phyloP scores from a whole-genome alignment of 83 land plant genomes.

The Thuja plicata region DNA sequence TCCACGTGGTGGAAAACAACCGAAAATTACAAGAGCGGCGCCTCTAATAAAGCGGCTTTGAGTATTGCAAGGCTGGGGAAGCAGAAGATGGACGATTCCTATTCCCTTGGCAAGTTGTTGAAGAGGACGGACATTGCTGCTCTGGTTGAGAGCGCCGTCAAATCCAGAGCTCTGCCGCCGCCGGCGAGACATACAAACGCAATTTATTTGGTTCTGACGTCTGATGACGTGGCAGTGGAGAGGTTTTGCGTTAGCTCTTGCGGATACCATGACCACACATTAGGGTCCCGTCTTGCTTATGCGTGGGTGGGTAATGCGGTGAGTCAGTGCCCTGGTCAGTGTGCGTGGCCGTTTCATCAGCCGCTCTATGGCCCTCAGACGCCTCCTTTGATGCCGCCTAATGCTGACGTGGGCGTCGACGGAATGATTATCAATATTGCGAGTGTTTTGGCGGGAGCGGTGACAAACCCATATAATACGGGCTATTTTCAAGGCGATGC shows the following conservation, averaged over 20 bases:
- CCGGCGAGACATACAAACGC: not conserved
- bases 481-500: constrained; percentile 43
- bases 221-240: constrained; percentile 11
- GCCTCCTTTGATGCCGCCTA: constrained; percentile 8
- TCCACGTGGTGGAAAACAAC: constrained; percentile 15
- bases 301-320: constrained; percentile 21
- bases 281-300: not conserved
- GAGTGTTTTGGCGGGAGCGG: constrained; percentile 13
- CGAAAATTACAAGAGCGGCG: not conserved
- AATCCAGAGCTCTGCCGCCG: not conserved
- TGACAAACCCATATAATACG: constrained; percentile 17
- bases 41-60: not conserved
- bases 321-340: constrained; percentile 13
- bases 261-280: not conserved
- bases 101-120: constrained; percentile 5
- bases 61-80: not conserved
- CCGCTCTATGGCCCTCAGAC: constrained; percentile 17
- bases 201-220: constrained; percentile 14
- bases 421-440: constrained; percentile 14
- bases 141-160: not conserved
- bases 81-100: not conserved
- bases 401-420: not conserved
- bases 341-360: constrained; percentile 25
- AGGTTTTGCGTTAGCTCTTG: constrained; percentile 14
- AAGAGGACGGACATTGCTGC: not conserved